phyloP scores from a whole-genome alignment of 345 rosid species.

The Syzygium grande region DNA sequence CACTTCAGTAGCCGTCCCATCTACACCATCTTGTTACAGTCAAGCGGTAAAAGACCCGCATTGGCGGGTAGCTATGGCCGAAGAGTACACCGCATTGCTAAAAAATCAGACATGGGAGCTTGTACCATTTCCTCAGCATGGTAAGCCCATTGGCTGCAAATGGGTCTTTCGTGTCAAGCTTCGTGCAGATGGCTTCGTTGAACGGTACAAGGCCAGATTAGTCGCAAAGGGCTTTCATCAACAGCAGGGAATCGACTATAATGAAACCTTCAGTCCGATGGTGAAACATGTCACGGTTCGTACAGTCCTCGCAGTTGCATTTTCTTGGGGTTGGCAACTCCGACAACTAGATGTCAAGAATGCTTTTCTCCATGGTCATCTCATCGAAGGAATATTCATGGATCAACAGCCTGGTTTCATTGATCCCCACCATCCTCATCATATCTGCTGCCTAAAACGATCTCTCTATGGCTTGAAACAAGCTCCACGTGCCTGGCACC shows the following conservation, averaged over 20 bases:
- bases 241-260: not conserved
- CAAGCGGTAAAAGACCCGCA: not conserved
- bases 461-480: no score
- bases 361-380: not conserved
- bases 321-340: not conserved
- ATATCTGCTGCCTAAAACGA: no score
- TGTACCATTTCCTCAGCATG: not conserved
- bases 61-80: not conserved
- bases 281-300: not conserved
- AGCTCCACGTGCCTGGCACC: no score
- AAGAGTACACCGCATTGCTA: not conserved
- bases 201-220: not conserved
- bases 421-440: not conserved
- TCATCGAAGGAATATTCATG: not conserved
- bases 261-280: not conserved
- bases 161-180: not conserved
- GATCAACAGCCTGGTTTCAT: not conserved
- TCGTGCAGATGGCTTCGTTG: not conserved
- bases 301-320: not conserved
- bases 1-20: not conserved
- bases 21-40: not conserved
- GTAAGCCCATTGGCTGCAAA: not conserved
- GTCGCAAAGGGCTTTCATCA: not conserved
- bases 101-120: not conserved
- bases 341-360: not conserved